These are phyloP conservation scores for Nakazawaea ishiwadae DNA, from an alignment of 805 yeast genomes.

Conservation along the genomic window DNA sequence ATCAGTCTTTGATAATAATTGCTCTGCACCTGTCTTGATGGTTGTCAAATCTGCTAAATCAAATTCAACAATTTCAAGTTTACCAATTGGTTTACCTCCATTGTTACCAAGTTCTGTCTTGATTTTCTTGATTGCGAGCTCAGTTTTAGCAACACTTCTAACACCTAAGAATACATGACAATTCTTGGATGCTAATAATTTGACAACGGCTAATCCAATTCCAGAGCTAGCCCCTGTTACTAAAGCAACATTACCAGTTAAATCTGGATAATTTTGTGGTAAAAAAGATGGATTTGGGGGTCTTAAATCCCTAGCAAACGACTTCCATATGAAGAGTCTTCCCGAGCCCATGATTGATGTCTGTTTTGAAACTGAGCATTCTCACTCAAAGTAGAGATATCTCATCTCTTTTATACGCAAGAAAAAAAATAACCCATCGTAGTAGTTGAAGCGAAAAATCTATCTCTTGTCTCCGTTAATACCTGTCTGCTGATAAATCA, in stretches of 20 bases:
- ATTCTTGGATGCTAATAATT: conserved; percentile 23
- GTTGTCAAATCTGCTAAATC: conserved; percentile 39
- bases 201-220: conserved; percentile 28
- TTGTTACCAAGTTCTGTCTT: conserved; percentile 14
- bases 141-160: conserved; percentile 24
- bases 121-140: conserved; percentile 23
- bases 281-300: conserved; percentile 20
- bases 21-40: conserved; percentile 31
- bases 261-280: conserved; percentile 28
- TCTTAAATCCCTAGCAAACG: neutral
- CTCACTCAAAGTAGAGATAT: no score
- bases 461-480: no score
- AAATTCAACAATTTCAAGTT: conserved; percentile 8
- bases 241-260: conserved; percentile 24
- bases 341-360: neutral
- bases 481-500: no score
- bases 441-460: no score
- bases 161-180: conserved; percentile 34
- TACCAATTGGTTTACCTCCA: conserved; percentile 12
- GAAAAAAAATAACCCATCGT: no score
- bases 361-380: no score
- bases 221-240: conserved; percentile 17
- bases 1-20: conserved; percentile 20
- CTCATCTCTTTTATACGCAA: no score
- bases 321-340: neutral